phyloP scores from a whole-genome alignment of 1,284 basidiomycete species.

The Microstroma glucosiphilum region DNA sequence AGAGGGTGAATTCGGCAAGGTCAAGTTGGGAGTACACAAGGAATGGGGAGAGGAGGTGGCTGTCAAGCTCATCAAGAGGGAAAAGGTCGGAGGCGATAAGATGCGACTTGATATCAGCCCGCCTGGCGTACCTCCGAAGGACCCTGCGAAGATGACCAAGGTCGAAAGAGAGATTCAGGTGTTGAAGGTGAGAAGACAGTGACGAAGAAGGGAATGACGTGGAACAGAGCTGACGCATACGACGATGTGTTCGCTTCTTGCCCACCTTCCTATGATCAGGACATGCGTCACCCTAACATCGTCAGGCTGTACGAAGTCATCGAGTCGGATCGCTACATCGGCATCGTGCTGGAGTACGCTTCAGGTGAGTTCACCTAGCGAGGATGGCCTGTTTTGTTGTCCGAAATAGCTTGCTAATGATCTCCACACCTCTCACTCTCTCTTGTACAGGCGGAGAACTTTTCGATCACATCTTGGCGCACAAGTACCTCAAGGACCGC shows the following conservation, averaged over 20 bases:
- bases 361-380: conserved; percentile 57
- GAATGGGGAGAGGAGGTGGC: conserved; percentile 96
- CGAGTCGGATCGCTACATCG: conserved; percentile 99
- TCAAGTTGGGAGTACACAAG: conserved; percentile 93
- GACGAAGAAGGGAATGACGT: neutral
- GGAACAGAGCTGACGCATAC: neutral
- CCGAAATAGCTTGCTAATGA: neutral
- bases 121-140: conserved; percentile 21
- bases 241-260: conserved; percentile 15
- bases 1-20: conserved; percentile 98
- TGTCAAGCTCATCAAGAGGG: conserved; percentile 91
- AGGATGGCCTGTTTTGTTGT: neutral
- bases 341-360: conserved; percentile 97
- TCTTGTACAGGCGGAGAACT: conserved; percentile 72
- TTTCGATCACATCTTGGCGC: conserved; percentile 97
- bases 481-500: conserved; percentile 89
- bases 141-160: conserved; percentile 73
- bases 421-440: neutral
- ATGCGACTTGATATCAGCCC: conserved; percentile 23
- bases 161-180: conserved; percentile 97
- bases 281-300: conserved; percentile 94
- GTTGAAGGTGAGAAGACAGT: conserved; percentile 64
- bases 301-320: conserved; percentile 97
- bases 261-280: conserved; percentile 55
- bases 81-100: conserved; percentile 73